Evolutionary conservation across 371 early-diverging fungal species (phyloP).

Genomic region (Mucor sp.): DNA sequence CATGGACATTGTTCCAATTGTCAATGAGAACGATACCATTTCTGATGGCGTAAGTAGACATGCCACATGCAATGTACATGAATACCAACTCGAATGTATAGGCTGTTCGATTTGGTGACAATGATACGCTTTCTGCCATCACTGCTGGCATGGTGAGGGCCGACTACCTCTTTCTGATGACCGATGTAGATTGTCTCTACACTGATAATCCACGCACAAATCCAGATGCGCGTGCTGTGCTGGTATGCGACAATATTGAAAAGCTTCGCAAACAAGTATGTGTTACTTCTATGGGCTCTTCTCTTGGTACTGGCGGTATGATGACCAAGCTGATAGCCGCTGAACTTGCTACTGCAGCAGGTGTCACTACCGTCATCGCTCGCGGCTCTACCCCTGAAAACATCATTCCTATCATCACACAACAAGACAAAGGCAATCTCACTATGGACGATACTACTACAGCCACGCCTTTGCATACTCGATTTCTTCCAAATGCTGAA

Average conservation of each 20-base stretch:
- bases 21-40: slow-evolving; percentile 98
- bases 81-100: neutral
- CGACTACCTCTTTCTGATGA: slow-evolving; percentile 92
- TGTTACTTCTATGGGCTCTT: slow-evolving; percentile 81
- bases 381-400: slow-evolving; percentile 76
- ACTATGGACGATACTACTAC: neutral
- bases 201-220: slow-evolving; percentile 95
- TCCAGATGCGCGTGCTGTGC: slow-evolving; percentile 81
- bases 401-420: slow-evolving; percentile 70
- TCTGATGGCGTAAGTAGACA: slow-evolving; percentile 49
- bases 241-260: slow-evolving; percentile 82
- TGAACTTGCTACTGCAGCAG: slow-evolving; percentile 92
- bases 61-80: neutral
- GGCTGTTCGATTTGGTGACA: slow-evolving; percentile 96
- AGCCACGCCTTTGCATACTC: slow-evolving; percentile 63
- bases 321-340: slow-evolving; percentile 96
- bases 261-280: slow-evolving; percentile 74
- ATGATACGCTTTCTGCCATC: slow-evolving; percentile 94
- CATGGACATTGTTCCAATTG: slow-evolving; percentile 92
- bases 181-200: slow-evolving; percentile 95
- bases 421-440: neutral
- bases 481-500: slow-evolving; percentile 77
- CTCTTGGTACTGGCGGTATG: slow-evolving; percentile 98
- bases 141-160: slow-evolving; percentile 96
- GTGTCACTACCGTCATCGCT: slow-evolving; percentile 85